Evolutionary conservation across 441 rosid genomes (phyloP).

Genomic region (Breynia disticha): DNA sequence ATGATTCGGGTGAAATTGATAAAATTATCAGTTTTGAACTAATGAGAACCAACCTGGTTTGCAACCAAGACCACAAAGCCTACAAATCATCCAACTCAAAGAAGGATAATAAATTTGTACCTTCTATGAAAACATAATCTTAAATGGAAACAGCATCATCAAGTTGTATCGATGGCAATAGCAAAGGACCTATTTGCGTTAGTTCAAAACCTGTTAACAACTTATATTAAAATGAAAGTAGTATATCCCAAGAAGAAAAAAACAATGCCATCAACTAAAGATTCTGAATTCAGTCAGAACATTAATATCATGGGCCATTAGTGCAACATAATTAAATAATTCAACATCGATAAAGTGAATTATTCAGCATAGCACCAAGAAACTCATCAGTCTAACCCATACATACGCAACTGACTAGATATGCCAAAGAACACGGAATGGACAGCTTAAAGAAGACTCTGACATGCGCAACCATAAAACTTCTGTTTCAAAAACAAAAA

Average conservation of each 20-base stretch:
- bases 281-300: background rate
- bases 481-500: no score
- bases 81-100: constrained; percentile 21
- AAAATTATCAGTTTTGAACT: constrained; percentile 26
- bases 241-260: constrained; percentile 15
- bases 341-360: no score
- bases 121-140: constrained; percentile 57
- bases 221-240: constrained; percentile 32
- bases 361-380: no score
- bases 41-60: constrained; percentile 37
- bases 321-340: no score
- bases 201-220: constrained; percentile 60
- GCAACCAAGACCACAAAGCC: constrained; percentile 12
- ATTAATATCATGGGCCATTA: background rate
- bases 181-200: constrained; percentile 67
- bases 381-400: no score
- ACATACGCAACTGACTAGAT: no score
- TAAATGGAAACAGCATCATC: constrained; percentile 68
- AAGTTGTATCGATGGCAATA: constrained; percentile 65
- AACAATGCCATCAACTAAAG: background rate
- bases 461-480: no score
- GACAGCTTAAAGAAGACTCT: no score
- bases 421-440: no score
- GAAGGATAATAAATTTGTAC: constrained; percentile 42
- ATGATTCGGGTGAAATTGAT: constrained; percentile 17